These are phyloP conservation scores for Naematelia encephala DNA, from an alignment of 768 basidiomycete genomes.

Conservation along the genomic window DNA sequence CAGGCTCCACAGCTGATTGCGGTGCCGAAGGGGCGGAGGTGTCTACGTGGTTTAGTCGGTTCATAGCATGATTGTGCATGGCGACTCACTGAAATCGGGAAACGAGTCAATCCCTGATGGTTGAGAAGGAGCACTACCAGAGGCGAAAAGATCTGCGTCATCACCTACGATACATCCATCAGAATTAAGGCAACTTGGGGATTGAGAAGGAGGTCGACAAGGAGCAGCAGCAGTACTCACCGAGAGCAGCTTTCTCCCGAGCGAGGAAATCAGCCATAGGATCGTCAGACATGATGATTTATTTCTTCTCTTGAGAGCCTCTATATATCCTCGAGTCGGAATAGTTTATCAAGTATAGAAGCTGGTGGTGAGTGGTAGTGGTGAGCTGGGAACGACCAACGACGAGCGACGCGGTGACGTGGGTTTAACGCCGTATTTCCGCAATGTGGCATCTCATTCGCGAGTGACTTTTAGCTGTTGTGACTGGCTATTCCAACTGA, in stretches of 20 bases:
- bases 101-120: constrained; percentile 40
- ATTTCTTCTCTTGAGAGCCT: background rate
- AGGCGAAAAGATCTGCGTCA: constrained; percentile 48
- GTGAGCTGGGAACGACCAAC: background rate
- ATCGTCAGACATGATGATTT: constrained; percentile 42
- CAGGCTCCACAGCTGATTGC: constrained; percentile 10
- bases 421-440: background rate
- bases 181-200: background rate
- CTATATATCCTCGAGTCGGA: background rate
- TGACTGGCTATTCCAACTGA: background rate
- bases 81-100: constrained; percentile 37
- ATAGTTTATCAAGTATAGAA: background rate
- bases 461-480: background rate
- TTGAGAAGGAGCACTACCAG: constrained; percentile 33
- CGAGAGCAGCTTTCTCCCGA: constrained; percentile 45
- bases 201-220: background rate
- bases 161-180: constrained; percentile 32
- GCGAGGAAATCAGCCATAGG: constrained; percentile 50
- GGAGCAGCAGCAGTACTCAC: constrained; percentile 21
- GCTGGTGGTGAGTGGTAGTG: constrained; percentile 3
- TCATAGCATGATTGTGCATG: background rate
- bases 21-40: constrained; percentile 4
- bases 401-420: background rate
- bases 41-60: background rate
- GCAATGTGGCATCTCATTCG: background rate